Evolutionary conservation across 23 red algal species (phyloP).

Genomic region (Gracilaria gracilis): DNA sequence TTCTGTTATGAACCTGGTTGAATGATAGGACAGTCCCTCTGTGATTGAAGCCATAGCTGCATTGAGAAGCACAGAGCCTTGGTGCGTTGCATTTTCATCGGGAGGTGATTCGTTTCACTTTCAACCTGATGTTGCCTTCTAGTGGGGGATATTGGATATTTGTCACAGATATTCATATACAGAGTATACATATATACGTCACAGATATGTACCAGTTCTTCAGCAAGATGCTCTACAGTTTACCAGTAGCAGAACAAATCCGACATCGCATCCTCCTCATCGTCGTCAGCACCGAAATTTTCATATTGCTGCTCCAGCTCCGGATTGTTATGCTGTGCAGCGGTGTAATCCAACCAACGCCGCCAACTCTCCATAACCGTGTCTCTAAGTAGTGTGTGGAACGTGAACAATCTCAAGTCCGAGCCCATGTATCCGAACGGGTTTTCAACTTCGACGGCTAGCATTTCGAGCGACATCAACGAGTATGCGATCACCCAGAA

Average conservation of each 20-base stretch:
- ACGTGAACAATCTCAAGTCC: constrained; percentile 35
- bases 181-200: too few relatives aligned
- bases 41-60: too few relatives aligned
- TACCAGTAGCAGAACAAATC: constrained; percentile 34
- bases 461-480: constrained; percentile 47
- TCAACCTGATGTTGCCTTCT: too few relatives aligned
- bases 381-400: constrained; percentile 11
- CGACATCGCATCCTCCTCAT: background rate
- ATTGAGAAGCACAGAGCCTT: too few relatives aligned
- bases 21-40: too few relatives aligned
- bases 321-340: background rate
- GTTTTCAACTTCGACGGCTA: constrained; percentile 50
- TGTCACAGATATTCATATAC: too few relatives aligned
- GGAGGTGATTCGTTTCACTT: too few relatives aligned
- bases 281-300: constrained; percentile 13
- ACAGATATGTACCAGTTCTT: too few relatives aligned
- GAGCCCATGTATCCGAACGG: constrained; percentile 16
- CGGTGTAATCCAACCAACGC: constrained; percentile 15
- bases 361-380: constrained; percentile 37
- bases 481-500: constrained; percentile 53
- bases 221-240: background rate
- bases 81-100: too few relatives aligned
- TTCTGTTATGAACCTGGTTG: too few relatives aligned
- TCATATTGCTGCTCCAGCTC: background rate
- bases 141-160: too few relatives aligned